Evolutionary conservation across 345 rosid genomes (phyloP), one percentile per base, ranked within the genome.

Genomic region (Reutealis trisperma): DNA sequence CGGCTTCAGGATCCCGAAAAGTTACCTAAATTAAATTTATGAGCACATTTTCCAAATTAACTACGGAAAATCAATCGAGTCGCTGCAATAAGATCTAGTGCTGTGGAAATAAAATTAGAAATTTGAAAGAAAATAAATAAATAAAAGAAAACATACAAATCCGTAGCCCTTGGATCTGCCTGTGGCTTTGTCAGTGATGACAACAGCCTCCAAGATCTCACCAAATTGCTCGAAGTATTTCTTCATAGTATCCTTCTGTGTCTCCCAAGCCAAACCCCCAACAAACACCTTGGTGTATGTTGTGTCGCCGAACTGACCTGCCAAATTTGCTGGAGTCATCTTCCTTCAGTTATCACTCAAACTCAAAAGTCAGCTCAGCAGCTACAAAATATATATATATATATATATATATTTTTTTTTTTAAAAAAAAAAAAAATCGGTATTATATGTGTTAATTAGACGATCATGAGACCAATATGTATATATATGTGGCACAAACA

Each of bases 161-260:
- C 99, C 99, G 52, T 95, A 95, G 85, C 99, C 99, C 82, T 95
- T 95, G 88, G 99, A 95, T 91, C 99, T 93, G 79, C 98, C 99
- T 12, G 96, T 90, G 76, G 98, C 93, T 84, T 95, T 95, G 76
- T 93, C 99, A 74, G 97, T 88, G 86, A 95, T 95, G 77, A 95
- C 99, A 24, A 93, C 99, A 80, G 99, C 99, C 85, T 95, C 99
- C 84, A 95, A 80, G 89, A 95, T 95, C 83, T 93, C 98, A 18
- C 99, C 99, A 77, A 95, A 95, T 88, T 93, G 99, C 77, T 95
- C 94, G 63, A 95, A 95, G 83, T 93, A 92, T 67, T 87, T 91
- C 96, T 89, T 91, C 89, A 95, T 90, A 72, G 99, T 93, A 70
- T 89, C 86, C 86, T 92, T 95, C 81, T 95, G 97, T 4, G 99